Base-by-base conservation (phyloP, 2,329 filamentous ascomycete species). In the Colletotrichum simmondsii region DNA sequence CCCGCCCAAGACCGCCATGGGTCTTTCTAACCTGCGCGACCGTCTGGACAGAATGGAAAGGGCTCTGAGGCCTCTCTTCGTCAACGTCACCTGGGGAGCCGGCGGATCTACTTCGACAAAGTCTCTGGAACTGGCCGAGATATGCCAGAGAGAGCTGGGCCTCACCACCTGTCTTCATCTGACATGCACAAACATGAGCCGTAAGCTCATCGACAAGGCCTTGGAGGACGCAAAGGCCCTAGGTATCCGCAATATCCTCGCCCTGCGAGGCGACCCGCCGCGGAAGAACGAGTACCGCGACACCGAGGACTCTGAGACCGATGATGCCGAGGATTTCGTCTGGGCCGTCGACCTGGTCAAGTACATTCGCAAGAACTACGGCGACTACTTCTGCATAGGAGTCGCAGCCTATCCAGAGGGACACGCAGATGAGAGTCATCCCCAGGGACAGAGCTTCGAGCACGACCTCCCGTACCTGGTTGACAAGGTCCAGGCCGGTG, bases 161-260 rank as follows among this genome's bases (percentile, higher is more conserved):
- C 88, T 99, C 72, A 98, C 97, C 54, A 99, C 97, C 74, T 98
- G 97, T 82, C 87, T 99, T 76, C 97, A 99, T 82, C 87, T 99
- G 76, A 99, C 97, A 3, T 99, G 97, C 84, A 99, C 97, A 68
- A 98, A 99, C 82, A 98, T 98, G 96, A 97, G 93, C 81, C 91
- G 92, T 76, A 89, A 89, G 63, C 85, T 97, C 77, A 92, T 99
- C 72, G 97, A 99, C 79, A 92, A 95, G 80, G 94, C 96, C 0
- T 85, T 99, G 76, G 94, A 97, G 78, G 94, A 97, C 79, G 96
- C 96, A 60, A 98, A 97, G 84, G 93, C 90, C 11, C 85, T 98
- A 60, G 97, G 97, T 0, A 95, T 99, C 76, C 90, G 95, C 76
- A 99, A 99, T 79, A 98, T 99, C 67, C 87, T 99, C 58, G 97